Base-by-base conservation (phyloP, 176 grass and related monocot genomes). In the Zea mays region DNA sequence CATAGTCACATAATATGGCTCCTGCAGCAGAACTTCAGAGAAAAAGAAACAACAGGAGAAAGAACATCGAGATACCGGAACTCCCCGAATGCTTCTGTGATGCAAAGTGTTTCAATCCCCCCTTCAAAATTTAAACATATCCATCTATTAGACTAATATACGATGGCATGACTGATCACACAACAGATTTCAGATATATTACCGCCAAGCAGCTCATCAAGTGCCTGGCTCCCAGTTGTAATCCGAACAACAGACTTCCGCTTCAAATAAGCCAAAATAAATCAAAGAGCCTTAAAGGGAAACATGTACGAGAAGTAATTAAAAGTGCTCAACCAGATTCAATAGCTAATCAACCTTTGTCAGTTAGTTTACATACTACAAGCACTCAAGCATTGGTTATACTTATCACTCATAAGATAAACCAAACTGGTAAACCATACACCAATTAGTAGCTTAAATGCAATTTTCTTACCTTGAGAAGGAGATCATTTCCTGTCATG, bases 61-160 rank as follows among this genome's bases (percentile, higher is more conserved):
- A 11, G 67, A 86, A 70, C 43, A 78, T 73, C 21, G 77, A 67
- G 74, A 6, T 7, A 93, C 94, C 90, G 82, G 44, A 97, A 97
- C 88, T 97, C 94, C 15, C 94, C 94, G 72, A 85, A 97, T 73
- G 91, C 91, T 72, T 97, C 94, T 36, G 94, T 97, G 80, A 97
- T 92, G 11, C 88, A 83, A 45, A 93, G 90, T 34, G 90, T 97
- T 83, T 97, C 94, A 66, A 97, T 93, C 75, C 94, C 90, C 81
- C 90, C 90, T 97, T 85, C 57, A 74, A 86, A n/a, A 43, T 68
- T 64, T 67, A 2, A 83, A 85, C 76, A 72, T 74, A 0, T 21
- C 13, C n/a, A 69, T 3, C 27, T 13, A 8, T 81, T 52, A 85
- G 61, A 75, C 41, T 37, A 77, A n/a, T n/a, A 49, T 17, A 80